Percentiles rank a stretch among this genome's conserved stretches.
phyloP scores from a whole-genome alignment of 2,329 filamentous ascomycete species.

The Nothomitra cinnamomea region DNA sequence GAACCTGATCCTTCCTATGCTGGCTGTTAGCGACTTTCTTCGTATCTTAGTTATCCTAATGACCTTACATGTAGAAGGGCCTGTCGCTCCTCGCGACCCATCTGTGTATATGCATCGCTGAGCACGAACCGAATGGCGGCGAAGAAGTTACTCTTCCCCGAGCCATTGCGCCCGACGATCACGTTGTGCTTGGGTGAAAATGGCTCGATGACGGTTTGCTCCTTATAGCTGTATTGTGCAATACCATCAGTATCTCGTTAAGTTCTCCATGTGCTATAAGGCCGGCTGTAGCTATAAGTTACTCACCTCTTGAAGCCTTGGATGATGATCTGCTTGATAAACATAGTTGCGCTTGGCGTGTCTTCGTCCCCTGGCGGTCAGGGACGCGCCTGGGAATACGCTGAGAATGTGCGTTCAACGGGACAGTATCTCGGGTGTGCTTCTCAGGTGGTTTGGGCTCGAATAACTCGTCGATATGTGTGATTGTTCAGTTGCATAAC shows the following conservation, averaged over 20 bases:
- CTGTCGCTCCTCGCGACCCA: conserved; percentile 90
- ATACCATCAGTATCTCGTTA: conserved; percentile 8
- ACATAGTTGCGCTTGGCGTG: conserved; percentile 41
- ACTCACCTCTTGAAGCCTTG: conserved; percentile 95
- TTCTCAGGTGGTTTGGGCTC: neutral
- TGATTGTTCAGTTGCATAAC: neutral
- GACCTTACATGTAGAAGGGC: conserved; percentile 61
- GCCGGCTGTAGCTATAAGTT: neutral
- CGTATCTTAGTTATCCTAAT: neutral
- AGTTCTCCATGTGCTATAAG: neutral
- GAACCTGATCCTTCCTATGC: conserved; percentile 76
- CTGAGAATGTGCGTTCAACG: neutral
- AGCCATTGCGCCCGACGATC: conserved; percentile 96
- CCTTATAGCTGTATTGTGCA: conserved; percentile 63
- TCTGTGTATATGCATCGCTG: conserved; percentile 90
- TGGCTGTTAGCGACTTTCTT: conserved; percentile 16
- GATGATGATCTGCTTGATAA: conserved; percentile 99
- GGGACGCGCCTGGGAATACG: neutral
- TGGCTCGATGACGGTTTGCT: conserved; percentile 95
- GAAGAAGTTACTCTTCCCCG: conserved; percentile 99
- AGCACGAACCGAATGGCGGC: conserved; percentile 96
- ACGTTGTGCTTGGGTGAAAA: conserved; percentile 97
- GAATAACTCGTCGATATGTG: neutral
- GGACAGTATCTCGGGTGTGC: neutral
- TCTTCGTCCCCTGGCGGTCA: neutral